A percentile compares a stretch with the other conserved stretches of the same genome.
Conservation (phyloP, 495 filamentous ascomycete genomes). For the Tetracladium marchalianum region DNA sequence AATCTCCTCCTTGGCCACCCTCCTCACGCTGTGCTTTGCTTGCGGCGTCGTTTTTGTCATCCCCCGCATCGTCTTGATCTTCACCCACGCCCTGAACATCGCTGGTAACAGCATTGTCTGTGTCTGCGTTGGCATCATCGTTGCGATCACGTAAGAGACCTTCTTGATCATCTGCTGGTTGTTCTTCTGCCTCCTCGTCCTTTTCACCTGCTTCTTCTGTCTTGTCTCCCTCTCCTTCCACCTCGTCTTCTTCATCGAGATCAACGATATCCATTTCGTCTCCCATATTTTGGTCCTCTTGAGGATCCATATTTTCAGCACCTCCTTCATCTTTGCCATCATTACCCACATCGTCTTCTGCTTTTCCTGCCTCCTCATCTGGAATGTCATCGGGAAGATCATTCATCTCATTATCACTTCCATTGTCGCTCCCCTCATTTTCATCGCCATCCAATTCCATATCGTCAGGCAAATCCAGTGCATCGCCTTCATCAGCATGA, state of each 20-base stretch:
- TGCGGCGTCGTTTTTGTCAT: constrained; percentile 30
- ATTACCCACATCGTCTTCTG: constrained; percentile 23
- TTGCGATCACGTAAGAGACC: constrained; percentile 24
- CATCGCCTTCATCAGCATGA: constrained; percentile 52
- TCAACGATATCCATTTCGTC: constrained; percentile 23
- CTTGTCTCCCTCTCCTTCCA: constrained; percentile 13
- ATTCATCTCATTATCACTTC: constrained; percentile 41
- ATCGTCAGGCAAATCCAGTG: constrained; percentile 56
- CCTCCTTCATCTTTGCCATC: constrained; percentile 25
- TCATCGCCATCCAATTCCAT: constrained; percentile 58
- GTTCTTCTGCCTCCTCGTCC: constrained; percentile 32
- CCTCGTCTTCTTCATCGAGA: constrained; percentile 20
- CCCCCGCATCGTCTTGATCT: constrained; percentile 41
- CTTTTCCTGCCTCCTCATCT: constrained; percentile 26
- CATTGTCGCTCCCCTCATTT: constrained; percentile 39
- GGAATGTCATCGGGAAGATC: constrained; percentile 30
- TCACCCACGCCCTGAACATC: constrained; percentile 45
- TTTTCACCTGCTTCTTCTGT: constrained; percentile 23
- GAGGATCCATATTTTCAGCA: constrained; percentile 23
- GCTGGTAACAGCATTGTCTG: constrained; percentile 58
- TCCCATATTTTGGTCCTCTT: constrained; percentile 27
- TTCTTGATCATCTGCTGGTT: constrained; percentile 37
- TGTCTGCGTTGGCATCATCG: constrained; percentile 41
- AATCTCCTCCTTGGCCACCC: constrained; percentile 36
- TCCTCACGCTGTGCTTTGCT: constrained; percentile 37